A percentile compares a stretch with the other conserved stretches of the same genome.
Evolutionary conservation across 2,329 filamentous ascomycete species (phyloP).

Genomic region (Orbilia ellipsospora): DNA sequence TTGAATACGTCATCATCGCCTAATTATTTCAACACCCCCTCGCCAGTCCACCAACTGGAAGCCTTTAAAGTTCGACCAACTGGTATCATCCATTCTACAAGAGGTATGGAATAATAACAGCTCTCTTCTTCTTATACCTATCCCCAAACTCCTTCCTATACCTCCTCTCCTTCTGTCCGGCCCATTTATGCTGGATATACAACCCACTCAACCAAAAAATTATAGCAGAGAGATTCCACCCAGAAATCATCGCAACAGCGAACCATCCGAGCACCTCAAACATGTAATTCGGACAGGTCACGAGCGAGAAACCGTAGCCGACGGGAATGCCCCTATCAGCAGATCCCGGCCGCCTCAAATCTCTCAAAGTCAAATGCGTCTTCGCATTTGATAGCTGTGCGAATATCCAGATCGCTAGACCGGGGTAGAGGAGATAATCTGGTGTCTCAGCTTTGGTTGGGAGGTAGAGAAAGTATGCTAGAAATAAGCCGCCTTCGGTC

Average conservation of each 20-base stretch:
- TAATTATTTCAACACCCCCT: too few species aligned
- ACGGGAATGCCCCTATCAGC: conserved; percentile 88
- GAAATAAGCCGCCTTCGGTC: conserved; percentile 80
- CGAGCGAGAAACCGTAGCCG: conserved; percentile 83
- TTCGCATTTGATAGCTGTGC: conserved; percentile 83
- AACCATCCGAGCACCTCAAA: conserved; percentile 90
- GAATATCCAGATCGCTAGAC: conserved; percentile 77
- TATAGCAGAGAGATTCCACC: conserved; percentile 78
- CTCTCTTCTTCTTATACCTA: conserved; percentile 95
- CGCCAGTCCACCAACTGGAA: too few species aligned
- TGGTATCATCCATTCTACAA: conserved; percentile 62
- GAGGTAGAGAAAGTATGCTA: conserved; percentile 85
- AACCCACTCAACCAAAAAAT: conserved; percentile 80
- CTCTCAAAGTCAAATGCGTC: conserved; percentile 81
- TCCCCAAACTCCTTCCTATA: conserved; percentile 92
- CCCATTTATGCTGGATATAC: conserved; percentile 87
- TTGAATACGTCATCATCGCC: too few species aligned
- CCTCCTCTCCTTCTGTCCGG: conserved; percentile 87
- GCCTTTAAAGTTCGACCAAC: too few species aligned
- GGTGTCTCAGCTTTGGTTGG: conserved; percentile 68
- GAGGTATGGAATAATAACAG: conserved; percentile 80
- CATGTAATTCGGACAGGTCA: conserved; percentile 98
- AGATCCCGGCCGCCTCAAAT: conserved; percentile 79
- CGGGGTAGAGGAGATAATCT: conserved; percentile 71
- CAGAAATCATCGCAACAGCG: conserved; percentile 79